These are phyloP conservation scores for Lumnitzera racemosa DNA, from an alignment of 345 rosid genomes.

Conservation along the genomic window DNA sequence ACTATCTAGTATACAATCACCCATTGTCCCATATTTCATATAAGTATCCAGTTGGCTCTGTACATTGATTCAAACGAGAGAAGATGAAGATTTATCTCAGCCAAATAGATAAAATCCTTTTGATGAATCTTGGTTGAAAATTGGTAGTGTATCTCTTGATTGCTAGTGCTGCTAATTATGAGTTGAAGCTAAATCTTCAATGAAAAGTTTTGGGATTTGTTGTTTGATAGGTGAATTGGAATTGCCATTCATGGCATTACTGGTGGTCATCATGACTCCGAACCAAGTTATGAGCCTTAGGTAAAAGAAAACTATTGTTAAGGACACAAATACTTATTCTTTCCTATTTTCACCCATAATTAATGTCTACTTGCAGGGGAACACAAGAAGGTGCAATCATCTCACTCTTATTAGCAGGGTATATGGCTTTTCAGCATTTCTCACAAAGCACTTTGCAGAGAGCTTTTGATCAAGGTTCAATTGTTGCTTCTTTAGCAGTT, in stretches of 20 bases:
- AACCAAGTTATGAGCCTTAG: slow-evolving; percentile 52
- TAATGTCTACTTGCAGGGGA: slow-evolving; percentile 46
- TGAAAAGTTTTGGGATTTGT: not conserved
- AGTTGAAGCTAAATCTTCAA: not conserved
- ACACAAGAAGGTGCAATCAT: slow-evolving; percentile 59
- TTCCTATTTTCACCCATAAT: not conserved
- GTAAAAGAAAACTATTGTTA: slow-evolving; percentile 18
- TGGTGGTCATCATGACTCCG: slow-evolving; percentile 72
- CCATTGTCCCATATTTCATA: too few relatives aligned
- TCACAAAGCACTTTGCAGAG: slow-evolving; percentile 50
- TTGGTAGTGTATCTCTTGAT: too few relatives aligned
- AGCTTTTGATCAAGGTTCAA: slow-evolving; percentile 71
- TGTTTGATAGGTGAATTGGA: slow-evolving; percentile 69
- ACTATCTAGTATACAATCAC: too few relatives aligned
- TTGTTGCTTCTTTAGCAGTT: slow-evolving; percentile 69
- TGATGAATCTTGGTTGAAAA: too few relatives aligned
- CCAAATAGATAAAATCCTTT: too few relatives aligned
- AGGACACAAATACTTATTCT: slow-evolving; percentile 2
- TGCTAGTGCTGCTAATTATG: too few relatives aligned
- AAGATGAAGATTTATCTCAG: too few relatives aligned
- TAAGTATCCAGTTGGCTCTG: too few relatives aligned
- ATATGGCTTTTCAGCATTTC: slow-evolving; percentile 89
- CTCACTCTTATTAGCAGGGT: slow-evolving; percentile 47
- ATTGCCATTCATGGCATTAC: slow-evolving; percentile 65
- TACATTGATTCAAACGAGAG: too few relatives aligned